phyloP scores from a whole-genome alignment of 1,139 yeast genomes.

The Yamadazyma conglobata region DNA sequence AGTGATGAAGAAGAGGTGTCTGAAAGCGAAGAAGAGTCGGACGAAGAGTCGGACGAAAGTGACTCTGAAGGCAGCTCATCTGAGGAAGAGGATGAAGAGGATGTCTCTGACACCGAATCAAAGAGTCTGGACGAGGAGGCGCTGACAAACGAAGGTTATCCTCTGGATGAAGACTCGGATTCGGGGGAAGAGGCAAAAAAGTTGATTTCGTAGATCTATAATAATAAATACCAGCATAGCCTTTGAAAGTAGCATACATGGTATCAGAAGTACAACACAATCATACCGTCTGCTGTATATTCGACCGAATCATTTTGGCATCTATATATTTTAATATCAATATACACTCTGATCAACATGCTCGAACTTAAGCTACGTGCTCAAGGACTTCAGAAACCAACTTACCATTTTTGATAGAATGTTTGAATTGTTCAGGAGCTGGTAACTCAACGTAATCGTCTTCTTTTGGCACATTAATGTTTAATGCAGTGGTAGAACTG shows the following conservation, averaged over 20 bases:
- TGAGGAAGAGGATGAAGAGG: background rate
- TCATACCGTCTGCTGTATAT: too few species aligned
- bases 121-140: too few species aligned
- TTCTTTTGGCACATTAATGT: constrained; percentile 70
- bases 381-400: constrained; percentile 43
- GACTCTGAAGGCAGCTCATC: constrained; percentile 1
- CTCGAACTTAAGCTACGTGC: constrained; percentile 35
- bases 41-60: constrained; percentile 8
- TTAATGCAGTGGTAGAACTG: constrained; percentile 79
- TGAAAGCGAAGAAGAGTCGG: constrained; percentile 24
- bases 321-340: constrained; percentile 1
- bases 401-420: constrained; percentile 42
- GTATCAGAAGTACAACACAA: too few species aligned
- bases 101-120: too few species aligned
- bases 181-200: too few species aligned
- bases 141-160: too few species aligned
- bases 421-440: constrained; percentile 86
- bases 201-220: too few species aligned
- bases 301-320: too few species aligned
- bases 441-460: constrained; percentile 70
- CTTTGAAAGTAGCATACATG: too few species aligned
- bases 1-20: constrained; percentile 44
- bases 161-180: too few species aligned
- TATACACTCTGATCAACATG: too few species aligned
- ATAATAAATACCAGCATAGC: too few species aligned